Conservation (phyloP, 1,139 yeast genomes). For the Blastobotrys elegans region DNA sequence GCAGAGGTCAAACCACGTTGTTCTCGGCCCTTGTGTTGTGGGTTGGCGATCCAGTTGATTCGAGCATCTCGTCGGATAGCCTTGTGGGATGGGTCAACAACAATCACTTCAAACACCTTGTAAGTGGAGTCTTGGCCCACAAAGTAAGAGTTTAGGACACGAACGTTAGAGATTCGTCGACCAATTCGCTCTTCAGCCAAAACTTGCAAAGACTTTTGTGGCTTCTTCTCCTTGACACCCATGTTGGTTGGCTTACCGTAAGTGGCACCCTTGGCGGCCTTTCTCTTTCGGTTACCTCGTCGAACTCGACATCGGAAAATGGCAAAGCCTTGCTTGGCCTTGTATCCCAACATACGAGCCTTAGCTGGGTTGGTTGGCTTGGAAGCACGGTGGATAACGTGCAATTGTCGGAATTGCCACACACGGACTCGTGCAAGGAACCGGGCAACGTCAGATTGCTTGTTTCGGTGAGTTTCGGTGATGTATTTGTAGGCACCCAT, state of each 20-base stretch:
- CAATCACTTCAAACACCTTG: constrained; percentile 98
- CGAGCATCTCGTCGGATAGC: constrained; percentile 99
- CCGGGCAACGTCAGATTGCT: constrained; percentile 99
- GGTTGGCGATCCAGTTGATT: constrained; percentile 99
- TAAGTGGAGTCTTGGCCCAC: constrained; percentile 98
- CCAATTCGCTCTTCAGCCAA: constrained; percentile 99
- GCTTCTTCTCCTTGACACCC: constrained; percentile 98
- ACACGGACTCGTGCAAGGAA: constrained; percentile 99
- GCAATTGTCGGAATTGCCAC: constrained; percentile 99
- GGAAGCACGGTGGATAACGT: constrained; percentile 97
- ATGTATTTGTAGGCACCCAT: constrained; percentile 99
- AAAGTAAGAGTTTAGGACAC: constrained; percentile 99
- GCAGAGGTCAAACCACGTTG: constrained; percentile 97
- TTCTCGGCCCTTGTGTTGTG: constrained; percentile 99
- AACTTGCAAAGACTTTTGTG: constrained; percentile 96
- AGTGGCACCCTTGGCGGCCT: constrained; percentile 99
- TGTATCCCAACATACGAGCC: constrained; percentile 99
- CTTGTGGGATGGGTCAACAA: constrained; percentile 96
- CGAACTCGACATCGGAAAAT: constrained; percentile 98
- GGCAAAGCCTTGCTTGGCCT: constrained; percentile 99
- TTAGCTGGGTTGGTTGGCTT: constrained; percentile 99
- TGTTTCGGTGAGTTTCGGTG: constrained; percentile 99
- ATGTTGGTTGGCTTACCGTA: constrained; percentile 99
- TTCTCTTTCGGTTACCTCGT: constrained; percentile 99
- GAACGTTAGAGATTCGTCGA: constrained; percentile 97